A percentile compares a stretch with the other conserved stretches of the same genome.
phyloP scores from a whole-genome alignment of 106 monocot species.

The Dactylorhiza incarnata region DNA sequence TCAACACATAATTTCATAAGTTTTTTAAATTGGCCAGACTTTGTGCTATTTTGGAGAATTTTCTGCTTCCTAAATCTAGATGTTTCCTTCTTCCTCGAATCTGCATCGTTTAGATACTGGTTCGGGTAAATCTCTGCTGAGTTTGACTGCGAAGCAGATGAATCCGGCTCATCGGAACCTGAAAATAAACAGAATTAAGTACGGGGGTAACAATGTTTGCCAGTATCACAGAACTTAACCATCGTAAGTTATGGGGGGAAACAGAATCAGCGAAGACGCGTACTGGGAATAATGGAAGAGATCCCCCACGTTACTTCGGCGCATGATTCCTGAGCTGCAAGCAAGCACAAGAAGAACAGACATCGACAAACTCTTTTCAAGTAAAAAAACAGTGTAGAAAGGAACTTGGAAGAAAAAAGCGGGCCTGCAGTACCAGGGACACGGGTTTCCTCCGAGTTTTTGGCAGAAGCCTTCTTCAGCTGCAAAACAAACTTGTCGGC shows the following conservation, averaged over 20 bases:
- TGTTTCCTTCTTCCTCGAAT: conserved; percentile 36
- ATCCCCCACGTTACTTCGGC: conserved; percentile 1
- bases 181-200: not conserved
- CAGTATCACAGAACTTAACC: too few species aligned
- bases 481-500: conserved; percentile 4
- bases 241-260: not conserved
- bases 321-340: conserved; percentile 4
- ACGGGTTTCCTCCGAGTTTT: not conserved
- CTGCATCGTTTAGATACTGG: conserved; percentile 3
- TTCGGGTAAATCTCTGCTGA: not conserved
- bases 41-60: conserved; percentile 42
- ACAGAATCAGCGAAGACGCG: not conserved
- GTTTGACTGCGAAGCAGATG: not conserved
- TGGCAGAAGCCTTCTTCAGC: not conserved
- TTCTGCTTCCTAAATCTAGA: conserved; percentile 63
- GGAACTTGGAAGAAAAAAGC: not conserved
- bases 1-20: conserved; percentile 56
- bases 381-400: too few species aligned
- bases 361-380: not conserved
- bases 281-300: conserved; percentile 4
- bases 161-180: conserved; percentile 8
- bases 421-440: not conserved
- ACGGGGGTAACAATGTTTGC: not conserved
- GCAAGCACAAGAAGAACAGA: not conserved
- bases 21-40: conserved; percentile 42